A percentile compares a stretch with the other conserved stretches of the same genome.
These are phyloP conservation scores for Microcyclosporella mali DNA, from an alignment of 2,329 filamentous ascomycete genomes.

Conservation along the genomic window DNA sequence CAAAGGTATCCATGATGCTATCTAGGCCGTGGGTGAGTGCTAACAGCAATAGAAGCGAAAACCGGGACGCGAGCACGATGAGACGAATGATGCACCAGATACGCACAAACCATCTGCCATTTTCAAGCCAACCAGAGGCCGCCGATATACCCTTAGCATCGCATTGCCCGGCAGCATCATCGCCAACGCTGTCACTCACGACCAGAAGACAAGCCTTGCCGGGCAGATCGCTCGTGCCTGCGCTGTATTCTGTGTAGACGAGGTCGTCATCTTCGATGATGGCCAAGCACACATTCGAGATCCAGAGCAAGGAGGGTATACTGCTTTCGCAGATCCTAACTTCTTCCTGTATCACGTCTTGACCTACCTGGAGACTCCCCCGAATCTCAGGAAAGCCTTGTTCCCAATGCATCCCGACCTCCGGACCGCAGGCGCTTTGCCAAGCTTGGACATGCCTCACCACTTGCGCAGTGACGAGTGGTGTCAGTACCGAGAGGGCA, in stretches of 20 bases:
- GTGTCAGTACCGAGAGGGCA: slow-evolving; percentile 73
- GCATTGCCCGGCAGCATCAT: slow-evolving; percentile 74
- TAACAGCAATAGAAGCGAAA: slow-evolving; percentile 17
- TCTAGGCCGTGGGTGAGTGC: background rate
- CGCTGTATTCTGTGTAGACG: slow-evolving; percentile 77
- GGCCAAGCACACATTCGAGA: slow-evolving; percentile 36
- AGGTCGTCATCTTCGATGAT: slow-evolving; percentile 77
- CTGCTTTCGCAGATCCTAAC: slow-evolving; percentile 66
- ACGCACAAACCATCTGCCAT: slow-evolving; percentile 63
- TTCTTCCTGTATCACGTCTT: slow-evolving; percentile 76
- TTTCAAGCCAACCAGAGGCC: slow-evolving; percentile 59
- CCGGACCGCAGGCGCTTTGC: slow-evolving; percentile 63
- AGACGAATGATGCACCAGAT: slow-evolving; percentile 33
- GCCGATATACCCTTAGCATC: slow-evolving; percentile 69
- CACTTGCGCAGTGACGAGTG: slow-evolving; percentile 71
- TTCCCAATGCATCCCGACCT: slow-evolving; percentile 77
- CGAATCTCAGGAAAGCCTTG: slow-evolving; percentile 68
- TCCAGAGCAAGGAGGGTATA: slow-evolving; percentile 46
- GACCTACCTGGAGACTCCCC: slow-evolving; percentile 76
- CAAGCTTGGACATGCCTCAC: slow-evolving; percentile 77
- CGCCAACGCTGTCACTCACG: slow-evolving; percentile 63
- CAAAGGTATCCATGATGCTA: slow-evolving; percentile 10
- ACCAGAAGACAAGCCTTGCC: slow-evolving; percentile 66
- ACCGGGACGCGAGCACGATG: slow-evolving; percentile 4
- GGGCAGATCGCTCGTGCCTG: slow-evolving; percentile 74